Evolutionary conservation across 495 filamentous ascomycete species (phyloP), one percentile per base, ranked within the genome.

Genomic region (Lasiosphaeria hispida): DNA sequence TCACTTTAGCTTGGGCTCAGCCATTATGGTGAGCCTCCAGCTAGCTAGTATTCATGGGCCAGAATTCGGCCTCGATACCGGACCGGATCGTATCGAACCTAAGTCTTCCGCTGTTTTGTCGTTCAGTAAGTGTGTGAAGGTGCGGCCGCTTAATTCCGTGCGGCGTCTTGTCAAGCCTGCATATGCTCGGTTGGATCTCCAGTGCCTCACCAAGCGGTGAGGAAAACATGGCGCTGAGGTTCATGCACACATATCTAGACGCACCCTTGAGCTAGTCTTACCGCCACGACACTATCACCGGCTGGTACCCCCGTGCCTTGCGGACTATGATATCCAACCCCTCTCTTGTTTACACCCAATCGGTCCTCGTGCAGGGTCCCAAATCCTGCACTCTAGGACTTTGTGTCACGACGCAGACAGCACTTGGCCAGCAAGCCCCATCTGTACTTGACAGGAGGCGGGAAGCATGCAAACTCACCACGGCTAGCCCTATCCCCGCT

Each of bases 1-100:
- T 70, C 48, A 61, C 53, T 65, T 60, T 66, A 62, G 59, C 57
- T 63, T 64, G 56, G 55, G 64, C 58, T 66, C 53, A 39, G 53
- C 55, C 36, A 39, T 57, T 7, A 40, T 43, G n/a, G n/a, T n/a
- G 40, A 50, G 48, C 55, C 59, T 63, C 57, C 50, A 53, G 59
- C 57, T 42, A 58, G 57, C 60, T 60, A 55, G 62, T 67, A 67
- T 59, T 62, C 55, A 48, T 53, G 56, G 64, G 55, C 54, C 57
- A 15, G 15, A 56, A 51, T 53, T 59, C 41, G 62, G 42, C 61
- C 57, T 55, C 48, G 59, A 63, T 61, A 65, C 62, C 57, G 48
- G 38, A 65, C 62, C 57, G 48, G 38, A 65, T 57, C 58, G 58
- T 54, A 64, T 63, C 59, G 65, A 57, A 54, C 56, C 59, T 47